These are phyloP conservation scores for Blastomyces silverae DNA, from an alignment of 2,329 filamentous ascomycete species.

Conservation along the genomic window DNA sequence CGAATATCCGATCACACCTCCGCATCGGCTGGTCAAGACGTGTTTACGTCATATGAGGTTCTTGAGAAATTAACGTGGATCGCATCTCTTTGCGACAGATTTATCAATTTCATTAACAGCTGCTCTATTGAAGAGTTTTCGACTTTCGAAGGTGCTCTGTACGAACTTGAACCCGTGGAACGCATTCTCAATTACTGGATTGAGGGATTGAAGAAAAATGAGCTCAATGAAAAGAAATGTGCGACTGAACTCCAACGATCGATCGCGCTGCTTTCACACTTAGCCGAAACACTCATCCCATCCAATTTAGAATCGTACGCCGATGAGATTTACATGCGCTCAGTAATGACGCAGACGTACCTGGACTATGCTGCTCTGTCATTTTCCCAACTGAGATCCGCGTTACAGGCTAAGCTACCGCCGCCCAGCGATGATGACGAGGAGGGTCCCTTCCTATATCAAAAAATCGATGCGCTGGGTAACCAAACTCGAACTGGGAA, in stretches of 20 bases:
- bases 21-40: slow-evolving; percentile 63
- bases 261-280: slow-evolving; percentile 78
- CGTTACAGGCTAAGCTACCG: slow-evolving; percentile 61
- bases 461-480: slow-evolving; percentile 64
- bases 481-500: slow-evolving; percentile 74
- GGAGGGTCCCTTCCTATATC: slow-evolving; percentile 60
- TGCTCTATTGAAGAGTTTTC: slow-evolving; percentile 74
- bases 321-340: slow-evolving; percentile 71
- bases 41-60: slow-evolving; percentile 72
- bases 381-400: slow-evolving; percentile 55
- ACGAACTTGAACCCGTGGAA: slow-evolving; percentile 88
- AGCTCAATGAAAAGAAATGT: slow-evolving; percentile 77
- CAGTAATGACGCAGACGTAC: slow-evolving; percentile 68
- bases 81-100: slow-evolving; percentile 72
- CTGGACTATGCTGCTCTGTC: slow-evolving; percentile 69
- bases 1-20: slow-evolving; percentile 62
- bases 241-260: slow-evolving; percentile 74
- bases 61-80: slow-evolving; percentile 83
- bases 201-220: slow-evolving; percentile 72
- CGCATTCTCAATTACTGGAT: slow-evolving; percentile 82
- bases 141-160: slow-evolving; percentile 69
- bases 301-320: slow-evolving; percentile 65
- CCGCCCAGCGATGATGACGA: slow-evolving; percentile 59
- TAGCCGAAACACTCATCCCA: slow-evolving; percentile 72
- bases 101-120: slow-evolving; percentile 70